phyloP scores from a whole-genome alignment of 2,329 filamentous ascomycete genomes.

The Exophiala oligosperma region DNA sequence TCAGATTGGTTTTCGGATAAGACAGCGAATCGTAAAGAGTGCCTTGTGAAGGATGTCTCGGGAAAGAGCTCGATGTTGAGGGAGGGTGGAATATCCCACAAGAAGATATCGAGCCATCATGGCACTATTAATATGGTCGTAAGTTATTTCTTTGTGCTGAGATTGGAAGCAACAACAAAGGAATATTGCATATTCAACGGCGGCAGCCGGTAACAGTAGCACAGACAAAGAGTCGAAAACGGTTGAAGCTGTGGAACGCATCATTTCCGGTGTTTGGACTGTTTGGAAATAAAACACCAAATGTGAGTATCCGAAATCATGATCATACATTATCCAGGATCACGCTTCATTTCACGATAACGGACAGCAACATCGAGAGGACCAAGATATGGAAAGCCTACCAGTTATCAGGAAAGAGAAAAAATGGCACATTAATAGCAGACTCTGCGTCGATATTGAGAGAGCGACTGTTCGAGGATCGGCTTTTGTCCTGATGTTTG shows the following conservation, averaged over 20 bases:
- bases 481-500: too few species aligned
- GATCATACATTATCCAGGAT: too few species aligned
- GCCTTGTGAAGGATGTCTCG: slow-evolving; percentile 11
- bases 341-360: too few species aligned
- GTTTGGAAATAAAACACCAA: background rate
- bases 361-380: too few species aligned
- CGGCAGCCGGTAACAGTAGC: slow-evolving; percentile 14
- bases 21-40: slow-evolving; percentile 1
- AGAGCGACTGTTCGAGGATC: too few species aligned
- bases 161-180: slow-evolving; percentile 22
- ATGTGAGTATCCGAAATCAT: too few species aligned
- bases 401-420: too few species aligned
- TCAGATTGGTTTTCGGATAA: background rate
- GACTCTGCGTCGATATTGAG: too few species aligned
- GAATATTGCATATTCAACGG: slow-evolving; percentile 9
- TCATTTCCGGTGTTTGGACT: slow-evolving; percentile 10
- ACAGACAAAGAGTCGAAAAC: slow-evolving; percentile 18
- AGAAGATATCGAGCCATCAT: slow-evolving; percentile 1
- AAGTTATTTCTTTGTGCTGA: slow-evolving; percentile 19
- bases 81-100: background rate
- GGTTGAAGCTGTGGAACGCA: slow-evolving; percentile 7
- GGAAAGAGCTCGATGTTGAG: slow-evolving; percentile 6
- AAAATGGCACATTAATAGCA: too few species aligned
- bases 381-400: too few species aligned
- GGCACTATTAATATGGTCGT: slow-evolving; percentile 10